Evolutionary conservation across 2,329 filamentous ascomycete species (phyloP), one percentile per base, ranked within the genome.

Genomic region (Ophiostoma ips): DNA sequence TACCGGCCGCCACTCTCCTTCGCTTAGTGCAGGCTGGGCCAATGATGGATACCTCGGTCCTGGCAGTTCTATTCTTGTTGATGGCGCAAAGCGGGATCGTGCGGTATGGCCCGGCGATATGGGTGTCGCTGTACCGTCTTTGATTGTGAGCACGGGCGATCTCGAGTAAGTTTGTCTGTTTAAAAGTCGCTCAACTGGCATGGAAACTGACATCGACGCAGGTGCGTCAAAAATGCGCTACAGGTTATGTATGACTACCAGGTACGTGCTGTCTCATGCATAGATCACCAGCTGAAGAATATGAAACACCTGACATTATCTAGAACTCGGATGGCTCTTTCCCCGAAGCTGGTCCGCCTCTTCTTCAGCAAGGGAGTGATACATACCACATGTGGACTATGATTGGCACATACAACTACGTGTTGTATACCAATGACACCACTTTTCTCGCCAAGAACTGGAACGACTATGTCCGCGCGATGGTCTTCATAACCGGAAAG

Each of bases 401-500:
- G 63, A 71, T 77, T 48, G 72, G 73, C 11, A 72, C 71, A 2
- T 72, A 73, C 58, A 73, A 76, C 55, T 77, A 77, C 53, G 63
- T 75, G 28, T 63, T 77, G 1, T 77, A 71, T 57, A 72, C 70
- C 2, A 68, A 70, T 48, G 70, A 76, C 50, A 65, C 66, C 2
- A 60, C 54, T 31, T 66, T 62, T 53, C 52, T 66, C n/a, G 50
- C 51, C 7, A 19, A 45, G 5, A 60, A 61, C 49, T 68, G 64
- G 64, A 58, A 59, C 0, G 62, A 55, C 7, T 66, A 62, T 48
- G 50, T 58, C 49, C 53, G 49, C 5, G 64, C 60, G 16, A 60
- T 64, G 58, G 50, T 52, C 35, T 64, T 55, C 46, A 59, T 61
- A 41, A 53, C 49, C 16, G 54, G 49, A 48, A 62, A 61, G 36